Evolutionary conservation across 352 stramenopile genomes (phyloP), one percentile per base, ranked within the genome.

Genomic region (Thalassiosira hispida): DNA sequence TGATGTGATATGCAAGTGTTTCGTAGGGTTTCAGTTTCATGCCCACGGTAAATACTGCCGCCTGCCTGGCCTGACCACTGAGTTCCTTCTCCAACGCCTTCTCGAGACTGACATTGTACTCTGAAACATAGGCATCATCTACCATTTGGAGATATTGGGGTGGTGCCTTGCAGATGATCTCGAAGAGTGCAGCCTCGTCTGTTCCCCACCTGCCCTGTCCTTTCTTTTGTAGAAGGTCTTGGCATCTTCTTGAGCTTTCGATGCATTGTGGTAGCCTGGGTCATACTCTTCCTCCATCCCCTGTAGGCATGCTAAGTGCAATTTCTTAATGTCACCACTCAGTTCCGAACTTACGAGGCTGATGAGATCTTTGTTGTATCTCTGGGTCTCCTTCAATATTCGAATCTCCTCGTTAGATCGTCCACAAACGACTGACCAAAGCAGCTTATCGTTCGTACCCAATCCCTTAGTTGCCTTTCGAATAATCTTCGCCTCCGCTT

Each of bases 31-130:
- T 81, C 3, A 84, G 47, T 56, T 88, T 90, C 77, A 90, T 87
- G 4, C 65, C 68, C 38, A 90, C 18, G 0, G 80, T 38, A 40
- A 66, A 81, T 0, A 88, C 31, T 27, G 63, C 67, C 31, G 63
- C 84, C 16, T 77, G 56, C 44, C 77, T 27, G 7, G 59, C 73
- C 46, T 88, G 78, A 11, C 84, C 84, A 57, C 69, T 56, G 2
- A 90, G 42, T 62, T 90, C 84, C 42, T 88, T 90, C 55, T 90
- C 79, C 49, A 90, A 67, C 1, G 79, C 84, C 40, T 83, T 79
- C 35, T 73, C 53, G 16, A 90, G 66, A 23, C 79, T 90, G 59
- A 82, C 78, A 46, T 84, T 81, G 42, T 87, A 79, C 42, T 85
- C 83, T 12, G 76, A 63, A 1, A 82, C 69, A 40, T 90, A 90